Percentiles rank a stretch among this genome's conserved stretches.
Evolutionary conservation across 2,329 filamentous ascomycete genomes (phyloP).

Genomic region (Penicillium sumatraense): DNA sequence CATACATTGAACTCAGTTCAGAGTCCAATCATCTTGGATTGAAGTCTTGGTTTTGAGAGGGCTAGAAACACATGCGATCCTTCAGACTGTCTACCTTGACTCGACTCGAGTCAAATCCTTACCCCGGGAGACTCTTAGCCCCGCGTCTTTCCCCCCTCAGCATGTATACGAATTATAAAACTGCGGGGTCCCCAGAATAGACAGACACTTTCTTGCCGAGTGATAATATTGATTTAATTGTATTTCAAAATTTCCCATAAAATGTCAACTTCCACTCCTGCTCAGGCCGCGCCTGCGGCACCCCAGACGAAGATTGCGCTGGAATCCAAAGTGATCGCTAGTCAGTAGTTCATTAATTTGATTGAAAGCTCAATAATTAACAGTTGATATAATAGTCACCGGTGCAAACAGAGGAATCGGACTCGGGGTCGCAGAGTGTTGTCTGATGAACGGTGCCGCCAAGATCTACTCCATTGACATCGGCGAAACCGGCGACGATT

Average conservation of each 20-base stretch:
- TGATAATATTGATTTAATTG: not conserved
- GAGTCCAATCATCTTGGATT: not conserved
- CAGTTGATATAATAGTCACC: slow-evolving; percentile 27
- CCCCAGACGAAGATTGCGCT: slow-evolving; percentile 18
- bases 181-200: not conserved
- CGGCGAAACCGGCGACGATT: slow-evolving; percentile 30
- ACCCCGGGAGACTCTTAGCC: not conserved
- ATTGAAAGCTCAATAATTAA: not conserved
- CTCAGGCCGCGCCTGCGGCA: slow-evolving; percentile 9
- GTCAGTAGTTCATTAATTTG: not conserved
- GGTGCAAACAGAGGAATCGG: slow-evolving; percentile 48
- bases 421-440: slow-evolving; percentile 53
- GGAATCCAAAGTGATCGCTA: slow-evolving; percentile 16
- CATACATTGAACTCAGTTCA: too few relatives aligned
- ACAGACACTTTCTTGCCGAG: not conserved
- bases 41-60: not conserved
- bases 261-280: slow-evolving; percentile 10
- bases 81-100: not conserved
- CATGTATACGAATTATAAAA: not conserved
- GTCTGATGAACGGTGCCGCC: slow-evolving; percentile 50
- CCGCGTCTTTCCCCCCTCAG: not conserved
- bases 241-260: not conserved
- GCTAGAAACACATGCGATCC: not conserved
- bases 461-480: slow-evolving; percentile 55
- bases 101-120: slow-evolving; percentile 9